Evolutionary conservation across 345 rosid genomes (phyloP).

Genomic region (Sonneratia caseolaris): DNA sequence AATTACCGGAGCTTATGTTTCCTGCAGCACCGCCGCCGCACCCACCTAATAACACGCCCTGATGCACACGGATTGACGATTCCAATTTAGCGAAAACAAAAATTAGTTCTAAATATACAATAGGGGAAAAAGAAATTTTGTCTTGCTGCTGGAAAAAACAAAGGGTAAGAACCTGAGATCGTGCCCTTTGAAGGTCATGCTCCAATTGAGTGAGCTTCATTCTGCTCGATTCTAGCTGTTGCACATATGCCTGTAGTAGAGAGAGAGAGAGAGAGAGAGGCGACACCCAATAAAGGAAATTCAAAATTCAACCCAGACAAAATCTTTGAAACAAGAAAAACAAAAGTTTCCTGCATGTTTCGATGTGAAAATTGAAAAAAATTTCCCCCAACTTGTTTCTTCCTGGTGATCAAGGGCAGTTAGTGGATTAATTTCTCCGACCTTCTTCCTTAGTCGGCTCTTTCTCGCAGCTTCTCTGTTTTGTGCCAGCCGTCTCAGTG

Average conservation of each 20-base stretch:
- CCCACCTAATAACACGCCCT: slow-evolving; percentile 87
- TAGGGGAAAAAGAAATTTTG: not conserved
- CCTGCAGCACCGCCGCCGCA: slow-evolving; percentile 61
- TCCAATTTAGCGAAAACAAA: not conserved
- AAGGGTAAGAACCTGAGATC: slow-evolving; percentile 56
- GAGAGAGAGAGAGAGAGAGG: not conserved
- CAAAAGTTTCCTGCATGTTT: too few relatives aligned
- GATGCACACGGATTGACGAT: not conserved
- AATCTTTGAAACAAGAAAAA: too few relatives aligned
- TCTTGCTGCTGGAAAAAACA: too few relatives aligned
- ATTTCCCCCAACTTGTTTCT: not conserved
- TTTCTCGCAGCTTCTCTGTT: slow-evolving; percentile 99
- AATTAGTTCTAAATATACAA: not conserved
- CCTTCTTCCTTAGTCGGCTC: slow-evolving; percentile 97
- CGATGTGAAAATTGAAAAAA: too few relatives aligned
- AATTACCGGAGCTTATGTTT: slow-evolving; percentile 68
- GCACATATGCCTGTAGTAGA: slow-evolving; percentile 73
- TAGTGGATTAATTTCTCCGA: not conserved
- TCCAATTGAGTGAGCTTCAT: slow-evolving; percentile 80
- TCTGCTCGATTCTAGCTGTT: slow-evolving; percentile 89
- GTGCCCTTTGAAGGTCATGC: slow-evolving; percentile 93
- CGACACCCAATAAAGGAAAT: not conserved
- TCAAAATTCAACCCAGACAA: not conserved
- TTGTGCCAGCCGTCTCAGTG: slow-evolving; percentile 93
- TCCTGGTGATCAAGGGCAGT: not conserved